Conservation (phyloP, 2,329 filamentous ascomycete genomes). For the Apiospora saccharicola region DNA sequence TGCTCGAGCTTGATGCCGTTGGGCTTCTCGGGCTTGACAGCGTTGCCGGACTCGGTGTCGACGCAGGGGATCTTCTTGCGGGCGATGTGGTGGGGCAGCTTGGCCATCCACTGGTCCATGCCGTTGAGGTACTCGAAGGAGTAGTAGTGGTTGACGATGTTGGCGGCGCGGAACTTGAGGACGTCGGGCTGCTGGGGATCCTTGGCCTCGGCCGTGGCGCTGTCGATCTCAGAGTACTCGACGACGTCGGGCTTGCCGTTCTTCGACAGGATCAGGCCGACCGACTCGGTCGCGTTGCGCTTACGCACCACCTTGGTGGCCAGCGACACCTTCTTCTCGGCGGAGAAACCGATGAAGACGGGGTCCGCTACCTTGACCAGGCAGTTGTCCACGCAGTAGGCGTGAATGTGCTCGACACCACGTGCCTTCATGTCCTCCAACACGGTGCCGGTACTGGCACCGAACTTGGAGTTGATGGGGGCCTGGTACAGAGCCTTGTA, state of each 20-base stretch:
- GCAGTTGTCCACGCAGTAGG: slow-evolving; percentile 99
- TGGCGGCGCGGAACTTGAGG: slow-evolving; percentile 95
- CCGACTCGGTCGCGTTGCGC: slow-evolving; percentile 93
- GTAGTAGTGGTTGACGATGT: slow-evolving; percentile 99
- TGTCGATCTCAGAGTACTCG: slow-evolving; percentile 97
- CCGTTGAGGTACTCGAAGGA: slow-evolving; percentile 90
- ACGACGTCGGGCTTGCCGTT: slow-evolving; percentile 97
- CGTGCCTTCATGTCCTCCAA: slow-evolving; percentile 88
- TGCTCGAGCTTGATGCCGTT: slow-evolving; percentile 99
- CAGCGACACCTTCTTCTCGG: slow-evolving; percentile 88
- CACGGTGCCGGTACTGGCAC: slow-evolving; percentile 72
- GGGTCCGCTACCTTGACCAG: slow-evolving; percentile 99
- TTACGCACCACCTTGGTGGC: slow-evolving; percentile 99
- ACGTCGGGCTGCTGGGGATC: slow-evolving; percentile 82
- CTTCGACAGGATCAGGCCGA: slow-evolving; percentile 92
- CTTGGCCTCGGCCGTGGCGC: slow-evolving; percentile 85
- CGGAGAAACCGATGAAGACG: slow-evolving; percentile 92
- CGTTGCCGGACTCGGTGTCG: slow-evolving; percentile 77
- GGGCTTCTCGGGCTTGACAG: slow-evolving; percentile 89
- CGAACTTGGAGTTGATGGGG: slow-evolving; percentile 29
- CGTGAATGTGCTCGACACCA: slow-evolving; percentile 92
- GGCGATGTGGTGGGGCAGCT: slow-evolving; percentile 93
- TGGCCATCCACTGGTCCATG: slow-evolving; percentile 85
- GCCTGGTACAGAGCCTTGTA: slow-evolving; percentile 80
- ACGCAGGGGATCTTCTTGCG: slow-evolving; percentile 97